Evolutionary conservation across 2,329 filamentous ascomycete species (phyloP), one percentile per base, ranked within the genome.

Genomic region (Zymoseptoria crescenta): DNA sequence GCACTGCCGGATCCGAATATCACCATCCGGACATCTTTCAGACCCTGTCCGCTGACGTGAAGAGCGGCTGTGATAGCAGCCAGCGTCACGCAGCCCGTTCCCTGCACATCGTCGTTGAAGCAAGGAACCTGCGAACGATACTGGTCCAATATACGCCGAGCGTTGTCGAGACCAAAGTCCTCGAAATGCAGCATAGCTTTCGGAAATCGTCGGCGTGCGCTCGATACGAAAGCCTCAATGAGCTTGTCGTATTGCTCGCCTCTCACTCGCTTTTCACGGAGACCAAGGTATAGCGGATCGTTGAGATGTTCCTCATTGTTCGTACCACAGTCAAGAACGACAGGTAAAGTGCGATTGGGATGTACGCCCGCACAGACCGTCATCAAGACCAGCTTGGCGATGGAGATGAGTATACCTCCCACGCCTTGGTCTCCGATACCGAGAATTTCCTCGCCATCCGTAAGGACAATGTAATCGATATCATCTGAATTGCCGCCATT

Each of bases 41-140:
- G 77, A 56, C 86, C 83, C 56, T 86, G 75, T 2, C 84, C 80
- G 61, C 80, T 85, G 7, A 93, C 85, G 60, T 89, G 83, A 7
- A 92, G 77, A 0, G 83, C 91, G 0, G 90, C 84, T 77, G 90
- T 85, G 62, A 96, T 86, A 1, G 88, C 91, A 0, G 91, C 91
- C 0, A 96, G 80, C 0, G 91, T 93, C 0, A 96, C 90, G 60
- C 89, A 93, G 0, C 91, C 91, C 0, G 91, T 96, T 1, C 91
- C 91, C 72, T 96, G 91, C 0, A 96, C 86, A 71, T 96, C 91
- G 59, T 96, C 91, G 68, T 96, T 96, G 79, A 96, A 96, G 72
- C 90, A 95, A 0, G 91, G 81, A 7, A 93, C 86, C 54, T 87
- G 70, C 0, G 86, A 80, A 0, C 87, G 83, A 67, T 94, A 96